These are phyloP conservation scores for Fusarium sarcochroum DNA, from an alignment of 2,329 filamentous ascomycete genomes.

Conservation along the genomic window DNA sequence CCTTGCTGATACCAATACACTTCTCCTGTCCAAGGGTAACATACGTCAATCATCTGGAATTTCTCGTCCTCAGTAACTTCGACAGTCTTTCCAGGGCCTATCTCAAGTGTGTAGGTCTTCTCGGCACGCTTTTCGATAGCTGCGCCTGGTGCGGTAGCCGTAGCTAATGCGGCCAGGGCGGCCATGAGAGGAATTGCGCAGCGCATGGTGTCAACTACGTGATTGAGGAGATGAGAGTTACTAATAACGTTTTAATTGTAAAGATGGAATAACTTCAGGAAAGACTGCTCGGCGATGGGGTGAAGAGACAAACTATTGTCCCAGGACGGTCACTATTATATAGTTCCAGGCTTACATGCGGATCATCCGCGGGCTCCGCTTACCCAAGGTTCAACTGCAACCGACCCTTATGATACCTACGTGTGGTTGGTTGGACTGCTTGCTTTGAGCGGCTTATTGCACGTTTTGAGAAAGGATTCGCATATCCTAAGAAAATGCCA, in stretches of 20 bases:
- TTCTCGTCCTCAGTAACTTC: slow-evolving; percentile 37
- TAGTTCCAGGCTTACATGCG: neutral
- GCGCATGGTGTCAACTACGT: slow-evolving; percentile 7
- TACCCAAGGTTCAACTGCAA: neutral
- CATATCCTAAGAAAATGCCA: slow-evolving; percentile 3
- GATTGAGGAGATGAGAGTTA: neutral
- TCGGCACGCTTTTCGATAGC: neutral
- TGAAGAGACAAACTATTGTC: neutral
- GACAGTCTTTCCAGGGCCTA: slow-evolving; percentile 19
- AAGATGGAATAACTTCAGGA: neutral
- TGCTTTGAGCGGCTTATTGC: neutral
- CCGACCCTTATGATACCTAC: neutral
- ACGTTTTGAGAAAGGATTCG: neutral
- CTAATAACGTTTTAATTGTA: neutral
- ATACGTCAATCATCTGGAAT: slow-evolving; percentile 38
- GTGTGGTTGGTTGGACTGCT: neutral
- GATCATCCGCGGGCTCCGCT: neutral
- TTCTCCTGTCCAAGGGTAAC: neutral
- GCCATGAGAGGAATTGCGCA: slow-evolving; percentile 31
- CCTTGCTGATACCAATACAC: no score
- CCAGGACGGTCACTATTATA: neutral
- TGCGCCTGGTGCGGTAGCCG: slow-evolving; percentile 8
- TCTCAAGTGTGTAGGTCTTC: slow-evolving; percentile 33
- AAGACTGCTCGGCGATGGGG: neutral
- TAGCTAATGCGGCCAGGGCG: slow-evolving; percentile 23